A percentile compares a stretch with the other conserved stretches of the same genome.
Conservation (phyloP, 202 grass and related monocot genomes). For the Saccharum hybrid region DNA sequence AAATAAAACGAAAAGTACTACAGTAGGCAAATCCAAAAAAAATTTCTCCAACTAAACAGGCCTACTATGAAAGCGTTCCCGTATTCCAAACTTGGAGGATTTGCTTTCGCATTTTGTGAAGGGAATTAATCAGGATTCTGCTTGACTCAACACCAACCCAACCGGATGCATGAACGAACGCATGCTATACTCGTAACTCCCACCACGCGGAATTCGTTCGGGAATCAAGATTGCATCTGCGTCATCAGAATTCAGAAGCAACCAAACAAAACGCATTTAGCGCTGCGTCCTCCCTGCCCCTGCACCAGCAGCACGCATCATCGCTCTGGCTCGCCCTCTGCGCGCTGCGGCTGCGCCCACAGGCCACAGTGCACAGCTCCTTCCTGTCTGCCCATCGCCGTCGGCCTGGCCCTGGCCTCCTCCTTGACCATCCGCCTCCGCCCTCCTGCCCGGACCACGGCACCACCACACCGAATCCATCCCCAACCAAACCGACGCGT, state of each 20-base stretch:
- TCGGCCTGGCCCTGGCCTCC: background rate
- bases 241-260: conserved; percentile 35
- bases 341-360: background rate
- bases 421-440: conserved; percentile 7
- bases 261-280: conserved; percentile 39
- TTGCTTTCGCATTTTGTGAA: background rate
- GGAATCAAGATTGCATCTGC: background rate
- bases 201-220: background rate
- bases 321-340: background rate
- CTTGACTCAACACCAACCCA: background rate
- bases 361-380: background rate
- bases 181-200: background rate
- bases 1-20: no score
- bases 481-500: background rate
- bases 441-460: conserved; percentile 5
- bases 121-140: background rate
- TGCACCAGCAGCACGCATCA: background rate
- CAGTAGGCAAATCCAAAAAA: no score
- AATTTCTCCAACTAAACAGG: no score
- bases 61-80: background rate
- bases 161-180: conserved; percentile 10
- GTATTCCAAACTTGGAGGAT: background rate
- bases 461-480: conserved; percentile 24
- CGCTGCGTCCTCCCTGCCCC: background rate
- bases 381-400: background rate